A percentile compares a stretch with the other conserved stretches of the same genome.
Evolutionary conservation across 352 stramenopile genomes (phyloP).

Genomic region (Pythium coloratum): DNA sequence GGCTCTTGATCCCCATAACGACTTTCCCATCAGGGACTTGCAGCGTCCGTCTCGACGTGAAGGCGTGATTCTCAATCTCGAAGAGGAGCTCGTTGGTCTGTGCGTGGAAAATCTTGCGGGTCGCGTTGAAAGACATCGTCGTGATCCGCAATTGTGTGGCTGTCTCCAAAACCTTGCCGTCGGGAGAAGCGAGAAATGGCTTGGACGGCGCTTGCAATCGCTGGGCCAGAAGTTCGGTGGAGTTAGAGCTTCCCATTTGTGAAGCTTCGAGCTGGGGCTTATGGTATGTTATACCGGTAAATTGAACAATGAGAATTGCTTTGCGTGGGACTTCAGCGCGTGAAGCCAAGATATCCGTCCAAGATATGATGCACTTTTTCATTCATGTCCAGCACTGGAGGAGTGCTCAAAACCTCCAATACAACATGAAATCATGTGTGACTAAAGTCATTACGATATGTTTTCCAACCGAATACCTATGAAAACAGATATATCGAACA

Average conservation of each 20-base stretch:
- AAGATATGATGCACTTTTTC: too few relatives aligned
- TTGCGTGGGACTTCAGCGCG: too few relatives aligned
- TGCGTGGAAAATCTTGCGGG: not conserved
- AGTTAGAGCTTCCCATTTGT: not conserved
- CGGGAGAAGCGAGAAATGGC: not conserved
- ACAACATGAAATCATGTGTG: too few relatives aligned
- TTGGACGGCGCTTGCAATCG: not conserved
- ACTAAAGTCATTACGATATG: too few relatives aligned
- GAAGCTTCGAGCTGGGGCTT: not conserved
- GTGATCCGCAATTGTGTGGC: not conserved
- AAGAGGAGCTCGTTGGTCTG: not conserved
- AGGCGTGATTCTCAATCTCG: conserved; percentile 3
- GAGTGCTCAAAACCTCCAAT: too few relatives aligned
- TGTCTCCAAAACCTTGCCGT: not conserved
- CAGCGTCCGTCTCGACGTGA: not conserved
- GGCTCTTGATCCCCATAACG: not conserved
- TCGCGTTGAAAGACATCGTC: not conserved
- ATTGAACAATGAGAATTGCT: not conserved
- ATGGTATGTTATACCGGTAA: not conserved
- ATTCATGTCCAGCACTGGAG: too few relatives aligned
- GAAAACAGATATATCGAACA: too few relatives aligned
- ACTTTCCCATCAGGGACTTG: not conserved
- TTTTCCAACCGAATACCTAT: too few relatives aligned
- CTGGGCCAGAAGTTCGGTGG: not conserved
- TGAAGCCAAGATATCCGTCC: too few relatives aligned